A percentile compares a stretch with the other conserved stretches of the same genome.
phyloP scores from a whole-genome alignment of 1,139 yeast genomes.

The Candida dubliniensis region DNA sequence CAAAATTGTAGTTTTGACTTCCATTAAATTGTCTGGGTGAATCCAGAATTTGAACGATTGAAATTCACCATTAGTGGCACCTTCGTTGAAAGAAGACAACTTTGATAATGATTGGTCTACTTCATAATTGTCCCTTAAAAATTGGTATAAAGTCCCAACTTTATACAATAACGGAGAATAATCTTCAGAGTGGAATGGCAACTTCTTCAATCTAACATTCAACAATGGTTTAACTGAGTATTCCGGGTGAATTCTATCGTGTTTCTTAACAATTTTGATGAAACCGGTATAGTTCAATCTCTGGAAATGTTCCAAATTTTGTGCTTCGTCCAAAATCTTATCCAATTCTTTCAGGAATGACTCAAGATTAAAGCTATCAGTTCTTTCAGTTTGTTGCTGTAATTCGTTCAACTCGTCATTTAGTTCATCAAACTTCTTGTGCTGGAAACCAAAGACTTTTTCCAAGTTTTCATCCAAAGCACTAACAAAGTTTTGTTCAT shows the following conservation, averaged over 20 bases:
- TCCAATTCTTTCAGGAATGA: slow-evolving; percentile 68
- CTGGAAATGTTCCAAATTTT: slow-evolving; percentile 85
- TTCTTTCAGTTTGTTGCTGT: slow-evolving; percentile 47
- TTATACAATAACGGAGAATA: slow-evolving; percentile 88
- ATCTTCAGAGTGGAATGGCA: slow-evolving; percentile 94
- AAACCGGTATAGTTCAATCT: slow-evolving; percentile 93
- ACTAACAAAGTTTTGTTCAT: slow-evolving; percentile 79
- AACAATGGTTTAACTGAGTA: slow-evolving; percentile 87
- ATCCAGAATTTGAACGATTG: slow-evolving; percentile 92
- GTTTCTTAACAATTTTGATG: slow-evolving; percentile 91
- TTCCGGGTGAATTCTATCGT: slow-evolving; percentile 82
- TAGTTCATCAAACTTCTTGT: slow-evolving; percentile 66
- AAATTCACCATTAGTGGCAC: slow-evolving; percentile 53
- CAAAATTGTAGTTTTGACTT: slow-evolving; percentile 88
- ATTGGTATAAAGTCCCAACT: slow-evolving; percentile 76
- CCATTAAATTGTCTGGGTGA: slow-evolving; percentile 95
- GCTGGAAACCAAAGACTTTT: slow-evolving; percentile 89
- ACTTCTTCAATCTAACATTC: slow-evolving; percentile 79
- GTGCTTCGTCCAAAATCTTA: slow-evolving; percentile 69
- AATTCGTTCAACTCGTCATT: slow-evolving; percentile 62
- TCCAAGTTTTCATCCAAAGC: slow-evolving; percentile 85
- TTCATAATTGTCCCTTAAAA: slow-evolving; percentile 66
- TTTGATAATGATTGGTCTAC: slow-evolving; percentile 35
- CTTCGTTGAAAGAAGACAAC: slow-evolving; percentile 49
- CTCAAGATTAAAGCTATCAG: slow-evolving; percentile 50